These are phyloP conservation scores for Xylariaceae sp. DNA, from an alignment of 2,329 filamentous ascomycete species.

Conservation along the genomic window DNA sequence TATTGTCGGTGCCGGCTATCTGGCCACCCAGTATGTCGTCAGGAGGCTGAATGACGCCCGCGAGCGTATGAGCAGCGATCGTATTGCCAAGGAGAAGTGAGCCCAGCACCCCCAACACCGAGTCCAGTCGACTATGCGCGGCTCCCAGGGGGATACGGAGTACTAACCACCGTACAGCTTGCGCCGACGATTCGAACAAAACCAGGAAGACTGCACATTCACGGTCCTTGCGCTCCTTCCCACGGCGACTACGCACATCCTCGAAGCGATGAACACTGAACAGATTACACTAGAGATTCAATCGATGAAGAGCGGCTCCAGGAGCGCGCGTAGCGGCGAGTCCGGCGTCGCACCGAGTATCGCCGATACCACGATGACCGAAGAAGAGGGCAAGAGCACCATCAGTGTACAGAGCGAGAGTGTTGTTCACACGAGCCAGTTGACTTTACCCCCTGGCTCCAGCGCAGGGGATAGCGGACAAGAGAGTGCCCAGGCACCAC, in stretches of 20 bases:
- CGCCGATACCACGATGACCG: slow-evolving; percentile 66
- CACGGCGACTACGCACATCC: slow-evolving; percentile 82
- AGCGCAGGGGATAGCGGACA: slow-evolving; percentile 36
- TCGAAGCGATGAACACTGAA: slow-evolving; percentile 85
- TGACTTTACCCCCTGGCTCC: slow-evolving; percentile 51
- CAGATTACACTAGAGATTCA: slow-evolving; percentile 90
- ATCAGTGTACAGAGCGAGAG: slow-evolving; percentile 73
- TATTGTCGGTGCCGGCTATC: slow-evolving; percentile 81
- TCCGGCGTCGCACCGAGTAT: slow-evolving; percentile 49
- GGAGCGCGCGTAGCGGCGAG: slow-evolving; percentile 54
- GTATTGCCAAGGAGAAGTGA: slow-evolving; percentile 95
- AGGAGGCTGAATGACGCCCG: slow-evolving; percentile 87
- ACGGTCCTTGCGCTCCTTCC: slow-evolving; percentile 94
- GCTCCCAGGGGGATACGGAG: not conserved
- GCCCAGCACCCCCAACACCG: slow-evolving; percentile 31
- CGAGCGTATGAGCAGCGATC: slow-evolving; percentile 93
- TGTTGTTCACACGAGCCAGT: slow-evolving; percentile 77
- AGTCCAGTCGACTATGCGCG: not conserved
- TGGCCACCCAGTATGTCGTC: slow-evolving; percentile 88
- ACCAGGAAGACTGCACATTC: slow-evolving; percentile 97
- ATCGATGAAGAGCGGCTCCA: slow-evolving; percentile 73
- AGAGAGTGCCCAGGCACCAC: slow-evolving; percentile 36
- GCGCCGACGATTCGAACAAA: slow-evolving; percentile 93
- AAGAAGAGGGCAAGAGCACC: slow-evolving; percentile 77
- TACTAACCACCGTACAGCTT: slow-evolving; percentile 51